Conservation (phyloP, 176 grass and related monocot species). For the Hsuehochloa calcarea region DNA sequence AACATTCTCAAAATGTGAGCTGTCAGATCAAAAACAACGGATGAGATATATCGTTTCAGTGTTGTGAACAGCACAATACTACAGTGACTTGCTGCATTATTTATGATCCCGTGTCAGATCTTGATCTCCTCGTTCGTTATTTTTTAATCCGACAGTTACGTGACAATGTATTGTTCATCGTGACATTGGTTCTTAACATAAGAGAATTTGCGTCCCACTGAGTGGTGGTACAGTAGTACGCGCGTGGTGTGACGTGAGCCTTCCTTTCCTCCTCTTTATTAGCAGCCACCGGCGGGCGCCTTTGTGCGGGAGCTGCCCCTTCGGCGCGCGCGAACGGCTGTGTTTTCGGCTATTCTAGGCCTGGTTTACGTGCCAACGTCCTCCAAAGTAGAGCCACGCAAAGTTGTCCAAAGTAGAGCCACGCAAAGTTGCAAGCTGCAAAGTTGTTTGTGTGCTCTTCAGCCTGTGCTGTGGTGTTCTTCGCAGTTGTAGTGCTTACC, state of each 20-base stretch:
- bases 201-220: no score
- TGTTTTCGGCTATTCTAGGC: neutral
- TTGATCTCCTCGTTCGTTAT: no score
- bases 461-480: slow-evolving; percentile 22
- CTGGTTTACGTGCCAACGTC: neutral
- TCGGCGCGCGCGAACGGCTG: neutral
- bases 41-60: no score
- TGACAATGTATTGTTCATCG: no score
- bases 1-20: no score
- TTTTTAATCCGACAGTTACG: no score
- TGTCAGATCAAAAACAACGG: no score
- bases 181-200: no score
- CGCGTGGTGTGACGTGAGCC: neutral
- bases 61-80: no score
- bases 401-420: slow-evolving; percentile 33
- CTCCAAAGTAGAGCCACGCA: slow-evolving; percentile 25
- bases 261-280: slow-evolving; percentile 15
- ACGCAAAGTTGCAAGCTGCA: slow-evolving; percentile 4
- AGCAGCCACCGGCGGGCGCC: neutral
- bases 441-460: slow-evolving; percentile 15
- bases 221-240: no score
- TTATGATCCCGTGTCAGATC: no score
- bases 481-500: slow-evolving; percentile 22
- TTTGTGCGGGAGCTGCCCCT: slow-evolving; percentile 25
- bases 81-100: no score